phyloP scores from a whole-genome alignment of 352 stramenopile genomes.

The Pythium dissimile region DNA sequence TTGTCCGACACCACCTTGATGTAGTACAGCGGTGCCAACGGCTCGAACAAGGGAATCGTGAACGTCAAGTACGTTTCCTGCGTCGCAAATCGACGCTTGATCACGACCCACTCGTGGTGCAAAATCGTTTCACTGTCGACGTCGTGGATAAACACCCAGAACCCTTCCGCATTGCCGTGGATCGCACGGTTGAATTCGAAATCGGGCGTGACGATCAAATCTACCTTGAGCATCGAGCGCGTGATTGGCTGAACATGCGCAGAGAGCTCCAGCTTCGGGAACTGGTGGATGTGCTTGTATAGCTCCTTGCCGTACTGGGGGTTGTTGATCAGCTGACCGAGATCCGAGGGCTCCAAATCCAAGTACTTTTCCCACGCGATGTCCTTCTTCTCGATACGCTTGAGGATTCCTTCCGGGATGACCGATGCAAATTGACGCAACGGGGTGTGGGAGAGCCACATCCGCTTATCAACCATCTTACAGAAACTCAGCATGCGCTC shows the following conservation, averaged over 20 bases:
- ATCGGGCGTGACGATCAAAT: slow-evolving; percentile 95
- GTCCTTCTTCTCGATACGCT: slow-evolving; percentile 98
- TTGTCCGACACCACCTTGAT: slow-evolving; percentile 97
- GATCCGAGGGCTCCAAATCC: slow-evolving; percentile 96
- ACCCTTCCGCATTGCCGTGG: slow-evolving; percentile 95
- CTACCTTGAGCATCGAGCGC: slow-evolving; percentile 94
- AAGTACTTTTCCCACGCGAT: slow-evolving; percentile 98
- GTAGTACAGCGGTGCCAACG: slow-evolving; percentile 98
- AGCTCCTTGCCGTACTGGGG: slow-evolving; percentile 98
- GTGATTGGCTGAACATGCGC: slow-evolving; percentile 98
- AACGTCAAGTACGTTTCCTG: slow-evolving; percentile 90
- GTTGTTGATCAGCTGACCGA: slow-evolving; percentile 97
- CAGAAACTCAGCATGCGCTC: slow-evolving; percentile 96
- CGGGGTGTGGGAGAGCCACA: slow-evolving; percentile 97
- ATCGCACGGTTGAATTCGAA: slow-evolving; percentile 97
- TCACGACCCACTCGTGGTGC: slow-evolving; percentile 96
- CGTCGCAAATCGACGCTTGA: slow-evolving; percentile 86
- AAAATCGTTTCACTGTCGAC: slow-evolving; percentile 98
- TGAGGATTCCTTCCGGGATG: slow-evolving; percentile 95
- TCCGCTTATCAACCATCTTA: slow-evolving; percentile 99
- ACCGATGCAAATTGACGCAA: slow-evolving; percentile 94
- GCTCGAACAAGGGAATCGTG: slow-evolving; percentile 97
- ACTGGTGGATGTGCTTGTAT: slow-evolving; percentile 98
- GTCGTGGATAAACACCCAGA: slow-evolving; percentile 99
- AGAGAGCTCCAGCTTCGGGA: slow-evolving; percentile 95